These are phyloP conservation scores for Artemisia argyi DNA, from an alignment of 129 eudicot genomes.

Conservation along the genomic window DNA sequence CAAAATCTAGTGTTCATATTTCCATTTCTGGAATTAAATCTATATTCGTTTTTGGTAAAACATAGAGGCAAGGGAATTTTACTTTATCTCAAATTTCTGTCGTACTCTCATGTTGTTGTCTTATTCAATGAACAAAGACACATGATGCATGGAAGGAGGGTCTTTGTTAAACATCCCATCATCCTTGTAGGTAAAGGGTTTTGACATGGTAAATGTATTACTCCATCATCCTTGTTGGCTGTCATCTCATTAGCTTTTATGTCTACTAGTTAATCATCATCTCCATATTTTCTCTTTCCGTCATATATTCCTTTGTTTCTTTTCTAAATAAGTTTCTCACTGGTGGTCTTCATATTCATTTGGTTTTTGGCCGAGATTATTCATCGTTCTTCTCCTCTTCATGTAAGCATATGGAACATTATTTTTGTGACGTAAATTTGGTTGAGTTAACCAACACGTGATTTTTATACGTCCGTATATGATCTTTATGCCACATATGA, in stretches of 20 bases:
- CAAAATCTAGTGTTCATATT: constrained; percentile 20
- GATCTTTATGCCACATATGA: background rate
- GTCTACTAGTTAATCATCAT: constrained; percentile 12
- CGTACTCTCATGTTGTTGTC: too few relatives aligned
- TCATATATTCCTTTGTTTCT: constrained; percentile 27
- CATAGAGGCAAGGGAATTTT: constrained; percentile 7
- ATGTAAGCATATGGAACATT: background rate
- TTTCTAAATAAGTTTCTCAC: constrained; percentile 11
- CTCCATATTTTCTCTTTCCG: constrained; percentile 14
- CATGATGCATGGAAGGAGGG: too few relatives aligned
- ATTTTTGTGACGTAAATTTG: background rate
- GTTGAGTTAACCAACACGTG: constrained; percentile 10
- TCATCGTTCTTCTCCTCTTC: constrained; percentile 10
- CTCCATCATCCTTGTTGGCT: constrained; percentile 15
- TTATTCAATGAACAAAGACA: too few relatives aligned
- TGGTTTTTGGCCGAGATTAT: constrained; percentile 10
- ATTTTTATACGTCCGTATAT: background rate
- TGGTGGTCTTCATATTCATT: constrained; percentile 1
- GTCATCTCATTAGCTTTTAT: constrained; percentile 16
- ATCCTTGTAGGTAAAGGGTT: background rate
- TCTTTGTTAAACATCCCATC: constrained; percentile 13
- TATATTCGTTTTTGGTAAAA: constrained; percentile 6
- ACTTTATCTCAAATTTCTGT: constrained; percentile 16
- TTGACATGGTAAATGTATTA: too few relatives aligned
- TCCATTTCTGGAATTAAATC: constrained; percentile 16